Evolutionary conservation across 768 basidiomycete genomes (phyloP).

Genomic region (Leucosporidium scottii): DNA sequence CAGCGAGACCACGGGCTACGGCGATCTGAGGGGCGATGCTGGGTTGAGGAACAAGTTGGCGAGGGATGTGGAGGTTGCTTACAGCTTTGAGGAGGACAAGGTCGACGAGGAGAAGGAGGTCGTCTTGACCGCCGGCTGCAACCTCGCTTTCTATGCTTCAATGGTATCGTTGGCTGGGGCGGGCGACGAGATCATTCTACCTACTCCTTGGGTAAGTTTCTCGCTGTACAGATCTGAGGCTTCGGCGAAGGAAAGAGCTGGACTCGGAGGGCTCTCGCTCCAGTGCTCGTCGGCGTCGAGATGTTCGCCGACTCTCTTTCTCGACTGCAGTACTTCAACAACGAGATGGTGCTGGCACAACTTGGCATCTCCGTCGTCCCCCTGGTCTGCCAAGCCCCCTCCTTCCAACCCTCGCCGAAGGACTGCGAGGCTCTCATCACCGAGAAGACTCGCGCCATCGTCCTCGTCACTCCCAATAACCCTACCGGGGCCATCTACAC

Average conservation of each 20-base stretch:
- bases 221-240: neutral
- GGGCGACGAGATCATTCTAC: slow-evolving; percentile 37
- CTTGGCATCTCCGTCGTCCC: slow-evolving; percentile 28
- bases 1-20: slow-evolving; percentile 16
- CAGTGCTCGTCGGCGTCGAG: neutral
- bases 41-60: slow-evolving; percentile 11
- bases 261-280: neutral
- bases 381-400: slow-evolving; percentile 44
- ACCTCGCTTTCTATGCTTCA: slow-evolving; percentile 37
- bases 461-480: slow-evolving; percentile 71
- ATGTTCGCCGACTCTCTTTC: too few relatives aligned
- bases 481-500: slow-evolving; percentile 67
- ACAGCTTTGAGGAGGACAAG: slow-evolving; percentile 29
- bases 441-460: slow-evolving; percentile 58
- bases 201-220: slow-evolving; percentile 20
- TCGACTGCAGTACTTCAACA: slow-evolving; percentile 19
- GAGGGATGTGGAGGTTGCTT: slow-evolving; percentile 66
- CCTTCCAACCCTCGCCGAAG: slow-evolving; percentile 57
- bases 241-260: neutral
- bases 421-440: slow-evolving; percentile 54
- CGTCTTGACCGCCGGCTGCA: slow-evolving; percentile 34
- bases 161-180: slow-evolving; percentile 31
- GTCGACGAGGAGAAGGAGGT: slow-evolving; percentile 12
- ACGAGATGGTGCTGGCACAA: slow-evolving; percentile 17
- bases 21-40: slow-evolving; percentile 16